A percentile compares a stretch with the other conserved stretches of the same genome.
Conservation (phyloP, 2,329 filamentous ascomycete genomes). For the Aspergillus fumigatiaffinis region DNA sequence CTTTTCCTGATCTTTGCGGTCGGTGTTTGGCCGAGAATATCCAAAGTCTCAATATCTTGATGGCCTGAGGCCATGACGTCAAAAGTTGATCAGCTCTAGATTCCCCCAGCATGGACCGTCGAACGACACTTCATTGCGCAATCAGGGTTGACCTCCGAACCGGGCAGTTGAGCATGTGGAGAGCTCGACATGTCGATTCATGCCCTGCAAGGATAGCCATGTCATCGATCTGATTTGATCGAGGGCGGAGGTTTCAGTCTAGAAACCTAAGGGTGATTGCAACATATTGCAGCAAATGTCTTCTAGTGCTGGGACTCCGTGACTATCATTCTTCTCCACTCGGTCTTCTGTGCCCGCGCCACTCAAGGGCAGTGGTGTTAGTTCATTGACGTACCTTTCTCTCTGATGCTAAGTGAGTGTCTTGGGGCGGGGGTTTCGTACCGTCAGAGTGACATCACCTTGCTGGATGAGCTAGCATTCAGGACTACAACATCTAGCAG, state of each 20-base stretch:
- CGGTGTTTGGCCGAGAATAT: background rate
- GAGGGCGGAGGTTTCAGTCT: background rate
- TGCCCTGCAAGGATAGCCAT: background rate
- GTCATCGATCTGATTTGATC: background rate
- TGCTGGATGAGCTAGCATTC: background rate
- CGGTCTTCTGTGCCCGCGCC: background rate
- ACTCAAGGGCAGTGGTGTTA: background rate
- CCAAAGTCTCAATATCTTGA: background rate
- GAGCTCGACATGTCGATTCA: background rate
- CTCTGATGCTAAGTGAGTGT: background rate
- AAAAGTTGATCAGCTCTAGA: background rate
- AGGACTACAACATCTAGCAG: background rate
- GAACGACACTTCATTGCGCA: background rate
- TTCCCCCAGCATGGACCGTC: background rate
- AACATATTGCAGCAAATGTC: background rate
- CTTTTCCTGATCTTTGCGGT: background rate
- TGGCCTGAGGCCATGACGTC: background rate
- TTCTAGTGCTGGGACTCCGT: background rate
- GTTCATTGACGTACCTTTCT: background rate
- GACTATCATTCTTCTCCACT: background rate
- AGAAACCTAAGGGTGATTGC: background rate
- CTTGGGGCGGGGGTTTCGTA: constrained; percentile 3
- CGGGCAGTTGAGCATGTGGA: background rate
- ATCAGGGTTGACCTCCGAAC: background rate
- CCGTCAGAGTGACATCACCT: constrained; percentile 34